Percentiles rank a stretch among this genome's conserved stretches.
These are phyloP conservation scores for Plenodomus biglobosus DNA, from an alignment of 2,329 filamentous ascomycete genomes.

Conservation along the genomic window DNA sequence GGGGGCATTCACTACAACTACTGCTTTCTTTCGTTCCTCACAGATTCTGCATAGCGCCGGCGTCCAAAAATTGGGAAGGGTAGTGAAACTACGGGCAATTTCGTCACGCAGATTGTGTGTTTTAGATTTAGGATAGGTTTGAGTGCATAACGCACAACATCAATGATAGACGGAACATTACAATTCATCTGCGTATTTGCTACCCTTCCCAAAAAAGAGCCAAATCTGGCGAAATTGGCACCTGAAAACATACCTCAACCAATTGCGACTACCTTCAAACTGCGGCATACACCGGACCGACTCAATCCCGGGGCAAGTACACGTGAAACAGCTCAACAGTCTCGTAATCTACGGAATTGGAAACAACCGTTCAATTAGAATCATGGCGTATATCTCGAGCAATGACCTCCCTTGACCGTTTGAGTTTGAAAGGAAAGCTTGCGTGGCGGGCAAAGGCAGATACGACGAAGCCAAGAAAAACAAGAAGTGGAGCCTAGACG, in stretches of 20 bases:
- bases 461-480: constrained; percentile 1
- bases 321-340: background rate
- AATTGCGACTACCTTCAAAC: background rate
- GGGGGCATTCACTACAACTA: constrained; percentile 18
- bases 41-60: constrained; percentile 28
- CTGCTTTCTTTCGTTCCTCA: constrained; percentile 12
- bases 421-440: constrained; percentile 6
- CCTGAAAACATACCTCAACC: background rate
- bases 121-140: background rate
- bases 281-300: background rate
- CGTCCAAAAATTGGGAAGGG: constrained; percentile 23
- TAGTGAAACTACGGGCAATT: constrained; percentile 2
- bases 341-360: background rate
- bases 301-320: background rate
- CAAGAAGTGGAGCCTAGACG: background rate
- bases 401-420: constrained; percentile 10
- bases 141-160: background rate
- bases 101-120: background rate
- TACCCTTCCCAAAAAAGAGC: constrained; percentile 11
- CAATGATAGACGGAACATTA: constrained; percentile 15
- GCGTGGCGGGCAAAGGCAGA: background rate
- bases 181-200: constrained; percentile 13
- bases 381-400: background rate
- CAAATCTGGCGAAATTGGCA: background rate
- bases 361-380: background rate